Evolutionary conservation across 305 asterid genomes (phyloP), one percentile per base, ranked within the genome.

Genomic region (Fraxinus platypoda): DNA sequence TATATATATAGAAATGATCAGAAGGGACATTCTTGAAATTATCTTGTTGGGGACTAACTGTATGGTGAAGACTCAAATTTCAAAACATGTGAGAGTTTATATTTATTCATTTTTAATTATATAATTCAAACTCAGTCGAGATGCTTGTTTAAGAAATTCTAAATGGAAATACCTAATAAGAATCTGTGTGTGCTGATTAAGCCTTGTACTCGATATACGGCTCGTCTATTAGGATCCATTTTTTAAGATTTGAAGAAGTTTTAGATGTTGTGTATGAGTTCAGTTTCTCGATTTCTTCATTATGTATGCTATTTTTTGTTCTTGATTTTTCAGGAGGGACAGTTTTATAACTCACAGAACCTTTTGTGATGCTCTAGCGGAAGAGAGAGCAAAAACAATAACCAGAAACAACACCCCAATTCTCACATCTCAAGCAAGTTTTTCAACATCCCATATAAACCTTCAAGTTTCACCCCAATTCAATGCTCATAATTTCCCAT

Each of bases 291-390:
- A 77, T 26, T 75, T 75, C 11, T 33, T 54, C 64, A 54, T 19
- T 54, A n/a, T 54, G 25, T 77, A 49, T 31, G n/a, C 34, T 66
- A 13, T 26, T 26, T 25, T 25, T 78, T 30, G 59, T n/a, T 23
- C 79, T 72, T 54, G 26, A 7, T 26, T 77, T 54, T 54, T 37
- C 91, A 93, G 97, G 90, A 89, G 94, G 84, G 97, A 93, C 76
- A 93, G 94, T 80, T 93, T 89, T 80, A 87, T 91, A 75, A 91
- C 95, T 41, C 97, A 93, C 89, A 88, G 93, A 71, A 92, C 95
- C 26, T 91, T 93, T 80, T 91, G 97, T 82, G 93, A 90, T 73
- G 92, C 91, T 49, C 79, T 93, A 79, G 89, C 93, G 49, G 89
- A 86, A 86, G 95, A 93, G 68, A 87, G 81, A 43, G 80, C 90